Evolutionary conservation across 2,329 filamentous ascomycete species (phyloP).

Genomic region (Aureobasidium sp.): DNA sequence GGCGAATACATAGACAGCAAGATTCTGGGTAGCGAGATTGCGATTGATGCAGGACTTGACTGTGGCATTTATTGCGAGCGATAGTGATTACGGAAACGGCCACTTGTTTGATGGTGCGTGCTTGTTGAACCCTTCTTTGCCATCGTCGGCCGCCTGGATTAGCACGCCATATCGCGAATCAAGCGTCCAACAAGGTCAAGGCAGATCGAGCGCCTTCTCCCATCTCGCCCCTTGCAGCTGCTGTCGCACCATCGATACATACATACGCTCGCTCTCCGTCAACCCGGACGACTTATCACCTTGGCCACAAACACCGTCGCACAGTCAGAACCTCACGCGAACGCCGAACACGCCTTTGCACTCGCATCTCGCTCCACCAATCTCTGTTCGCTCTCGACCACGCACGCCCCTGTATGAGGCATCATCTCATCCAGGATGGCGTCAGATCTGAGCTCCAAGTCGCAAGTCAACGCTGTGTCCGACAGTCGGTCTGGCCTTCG

Average conservation of each 20-base stretch:
- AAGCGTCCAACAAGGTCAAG: background rate
- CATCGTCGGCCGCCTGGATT: background rate
- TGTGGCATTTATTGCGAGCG: background rate
- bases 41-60: background rate
- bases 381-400: background rate
- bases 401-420: background rate
- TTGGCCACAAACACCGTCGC: background rate
- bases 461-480: slow-evolving; percentile 1
- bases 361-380: background rate
- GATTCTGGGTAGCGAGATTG: background rate
- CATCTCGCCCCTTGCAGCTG: slow-evolving; percentile 8
- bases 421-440: slow-evolving; percentile 1
- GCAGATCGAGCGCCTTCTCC: background rate
- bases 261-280: slow-evolving; percentile 8
- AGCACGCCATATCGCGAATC: slow-evolving; percentile 13
- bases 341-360: background rate
- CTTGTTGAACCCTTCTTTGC: slow-evolving; percentile 10
- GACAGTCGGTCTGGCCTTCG: slow-evolving; percentile 4
- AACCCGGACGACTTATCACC: background rate
- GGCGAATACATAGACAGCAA: no score
- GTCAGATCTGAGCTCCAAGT: background rate
- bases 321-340: background rate
- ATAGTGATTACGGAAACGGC: slow-evolving; percentile 3
- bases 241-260: slow-evolving; percentile 8
- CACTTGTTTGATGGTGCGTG: background rate